Conservation (phyloP, 345 rosid genomes). For the Dimocarpus longan region DNA sequence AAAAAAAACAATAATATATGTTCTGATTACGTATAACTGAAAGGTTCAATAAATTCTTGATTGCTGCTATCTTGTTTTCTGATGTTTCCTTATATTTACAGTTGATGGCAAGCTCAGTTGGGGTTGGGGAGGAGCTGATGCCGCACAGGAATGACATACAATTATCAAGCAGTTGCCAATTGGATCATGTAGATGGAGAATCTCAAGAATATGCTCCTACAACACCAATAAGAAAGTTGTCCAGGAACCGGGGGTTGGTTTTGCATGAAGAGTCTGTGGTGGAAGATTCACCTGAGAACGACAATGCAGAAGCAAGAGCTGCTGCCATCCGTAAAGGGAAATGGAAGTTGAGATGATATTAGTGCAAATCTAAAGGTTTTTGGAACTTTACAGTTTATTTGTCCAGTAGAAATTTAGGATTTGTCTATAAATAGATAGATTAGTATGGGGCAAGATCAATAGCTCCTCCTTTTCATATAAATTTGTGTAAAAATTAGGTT, state of each 20-base stretch:
- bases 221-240: slow-evolving; percentile 27
- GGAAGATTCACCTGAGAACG: slow-evolving; percentile 21
- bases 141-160: slow-evolving; percentile 29
- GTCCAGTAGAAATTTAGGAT: not conserved
- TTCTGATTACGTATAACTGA: not conserved
- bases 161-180: not conserved
- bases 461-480: too few species aligned
- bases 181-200: slow-evolving; percentile 5
- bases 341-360: slow-evolving; percentile 13
- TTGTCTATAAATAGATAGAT: not conserved
- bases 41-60: not conserved
- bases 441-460: not conserved
- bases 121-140: slow-evolving; percentile 44
- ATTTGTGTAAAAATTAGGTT: too few species aligned
- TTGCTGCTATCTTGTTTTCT: not conserved
- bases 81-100: slow-evolving; percentile 20
- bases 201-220: slow-evolving; percentile 14
- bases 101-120: slow-evolving; percentile 37
- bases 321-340: slow-evolving; percentile 19
- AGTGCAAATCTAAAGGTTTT: not conserved
- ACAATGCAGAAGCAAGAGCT: not conserved
- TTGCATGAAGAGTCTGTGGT: slow-evolving; percentile 21
- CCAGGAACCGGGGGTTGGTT: slow-evolving; percentile 33
- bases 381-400: not conserved
- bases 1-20: not conserved